Base-by-base conservation (phyloP, 306 rosid species). In the Potentilla sterilis region DNA sequence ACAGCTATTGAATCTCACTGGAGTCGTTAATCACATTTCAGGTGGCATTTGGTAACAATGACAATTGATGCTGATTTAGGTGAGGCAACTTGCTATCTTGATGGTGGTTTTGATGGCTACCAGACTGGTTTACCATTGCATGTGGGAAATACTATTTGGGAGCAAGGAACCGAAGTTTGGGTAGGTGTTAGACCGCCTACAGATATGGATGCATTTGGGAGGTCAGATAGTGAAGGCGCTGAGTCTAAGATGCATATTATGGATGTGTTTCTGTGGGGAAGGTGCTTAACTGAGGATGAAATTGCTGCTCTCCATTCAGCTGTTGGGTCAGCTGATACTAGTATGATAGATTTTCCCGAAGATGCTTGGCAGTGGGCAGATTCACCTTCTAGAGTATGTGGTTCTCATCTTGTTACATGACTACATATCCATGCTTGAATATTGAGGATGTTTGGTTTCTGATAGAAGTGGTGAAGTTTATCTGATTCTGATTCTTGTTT, bases 211-310 rank as follows among this genome's bases (percentile, higher is more conserved):
- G 97, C 97, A 61, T 96, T 96, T 86, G 98, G 99, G 70, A 87
- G 99, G 87, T 96, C 99, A 55, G 99, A 96, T 70, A 96, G 99
- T 78, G 99, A 96, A 88, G 99, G 99, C 81, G 97, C 92, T 22
- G 99, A 96, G 79, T 96, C 94, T 75, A 96, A 96, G 90, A 92
- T 96, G 99, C 98, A 96, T 83, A 84, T 96, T 49, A 96, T 96
- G 99, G 99, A 96, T 82, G 94, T 88, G 74, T 96, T 96, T 80
- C 84, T 96, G 38, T 96, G 99, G 99, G 98, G 98, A 79, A 88
- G 97, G 86, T 88, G 96, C 88, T 89, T 96, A 81, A 85, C 91
- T n/a, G 99, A 96, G 84, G 99, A 96, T 70, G 99, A 96, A 82
- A 83, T 96, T 82, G 93, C 97, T 81, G 89, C 93, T 67, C 92